Evolutionary conservation across 2,329 filamentous ascomycete species (phyloP).

Genomic region (Pleoardoris graminearum): DNA sequence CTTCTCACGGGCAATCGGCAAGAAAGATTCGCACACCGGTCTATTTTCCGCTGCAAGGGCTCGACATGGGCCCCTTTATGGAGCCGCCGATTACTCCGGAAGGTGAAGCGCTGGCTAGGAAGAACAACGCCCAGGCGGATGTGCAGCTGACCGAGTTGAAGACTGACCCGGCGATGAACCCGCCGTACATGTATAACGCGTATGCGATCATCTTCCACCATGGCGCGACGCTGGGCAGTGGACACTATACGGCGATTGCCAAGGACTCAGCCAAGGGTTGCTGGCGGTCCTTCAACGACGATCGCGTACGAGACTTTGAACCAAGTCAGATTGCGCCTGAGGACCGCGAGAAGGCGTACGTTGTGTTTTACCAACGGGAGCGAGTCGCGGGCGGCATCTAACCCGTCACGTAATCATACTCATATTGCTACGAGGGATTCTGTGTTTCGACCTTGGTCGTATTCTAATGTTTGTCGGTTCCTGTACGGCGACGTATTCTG

Average conservation of each 20-base stretch:
- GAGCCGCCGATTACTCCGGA: constrained; percentile 51
- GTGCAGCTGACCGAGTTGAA: constrained; percentile 40
- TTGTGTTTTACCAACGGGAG: constrained; percentile 63
- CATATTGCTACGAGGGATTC: too few species aligned
- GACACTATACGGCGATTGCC: constrained; percentile 76
- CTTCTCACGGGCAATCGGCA: constrained; percentile 57
- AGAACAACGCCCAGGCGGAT: constrained; percentile 29
- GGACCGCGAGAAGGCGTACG: constrained; percentile 64
- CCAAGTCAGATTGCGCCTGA: constrained; percentile 54
- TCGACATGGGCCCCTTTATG: constrained; percentile 66
- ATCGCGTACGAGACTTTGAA: constrained; percentile 58
- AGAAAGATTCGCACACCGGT: constrained; percentile 73
- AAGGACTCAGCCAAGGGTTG: constrained; percentile 55
- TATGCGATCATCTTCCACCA: constrained; percentile 83
- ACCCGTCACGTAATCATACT: too few species aligned
- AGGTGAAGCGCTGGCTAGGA: constrained; percentile 43
- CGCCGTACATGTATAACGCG: constrained; percentile 76
- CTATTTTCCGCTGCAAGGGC: constrained; percentile 73
- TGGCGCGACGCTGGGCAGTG: constrained; percentile 67
- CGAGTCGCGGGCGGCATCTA: constrained; percentile 37
- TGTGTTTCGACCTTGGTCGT: too few species aligned
- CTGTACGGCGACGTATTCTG: background rate
- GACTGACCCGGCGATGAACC: constrained; percentile 49
- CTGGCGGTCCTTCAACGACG: constrained; percentile 66
- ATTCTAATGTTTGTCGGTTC: too few species aligned